A percentile compares a stretch with the other conserved stretches of the same genome.
phyloP scores from a whole-genome alignment of 352 stramenopile species.

The Globisporangium apiculatum region DNA sequence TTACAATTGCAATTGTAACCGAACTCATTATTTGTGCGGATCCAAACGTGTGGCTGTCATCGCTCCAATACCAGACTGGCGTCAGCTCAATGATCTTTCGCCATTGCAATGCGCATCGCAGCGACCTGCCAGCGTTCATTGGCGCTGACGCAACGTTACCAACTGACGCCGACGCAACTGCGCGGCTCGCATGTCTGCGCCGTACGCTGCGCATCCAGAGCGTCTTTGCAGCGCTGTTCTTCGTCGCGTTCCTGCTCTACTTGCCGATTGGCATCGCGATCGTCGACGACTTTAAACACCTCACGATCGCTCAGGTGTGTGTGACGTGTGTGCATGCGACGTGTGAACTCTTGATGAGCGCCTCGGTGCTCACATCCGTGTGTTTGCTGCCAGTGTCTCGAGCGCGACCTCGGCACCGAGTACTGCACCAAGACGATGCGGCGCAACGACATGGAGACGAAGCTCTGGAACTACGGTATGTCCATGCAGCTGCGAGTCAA shows the following conservation, averaged over 20 bases:
- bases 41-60: neutral
- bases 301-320: slow-evolving; percentile 34
- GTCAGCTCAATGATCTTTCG: slow-evolving; percentile 23
- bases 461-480: slow-evolving; percentile 66
- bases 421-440: slow-evolving; percentile 60
- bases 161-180: slow-evolving; percentile 11
- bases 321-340: neutral
- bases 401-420: slow-evolving; percentile 35
- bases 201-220: slow-evolving; percentile 33
- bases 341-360: neutral
- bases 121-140: slow-evolving; percentile 2
- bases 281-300: slow-evolving; percentile 27
- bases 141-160: slow-evolving; percentile 7
- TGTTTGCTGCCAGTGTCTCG: slow-evolving; percentile 29
- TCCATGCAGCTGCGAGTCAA: too few relatives aligned
- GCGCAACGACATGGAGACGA: slow-evolving; percentile 51
- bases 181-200: slow-evolving; percentile 19
- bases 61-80: slow-evolving; percentile 14
- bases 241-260: slow-evolving; percentile 62
- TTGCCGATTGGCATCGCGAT: slow-evolving; percentile 54
- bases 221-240: slow-evolving; percentile 36
- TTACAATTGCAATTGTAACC: too few relatives aligned
- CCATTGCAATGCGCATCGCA: slow-evolving; percentile 9
- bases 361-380: neutral
- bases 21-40: neutral